Conservation (phyloP, 208 protist species). For the Jaenimonas drosophilae region DNA sequence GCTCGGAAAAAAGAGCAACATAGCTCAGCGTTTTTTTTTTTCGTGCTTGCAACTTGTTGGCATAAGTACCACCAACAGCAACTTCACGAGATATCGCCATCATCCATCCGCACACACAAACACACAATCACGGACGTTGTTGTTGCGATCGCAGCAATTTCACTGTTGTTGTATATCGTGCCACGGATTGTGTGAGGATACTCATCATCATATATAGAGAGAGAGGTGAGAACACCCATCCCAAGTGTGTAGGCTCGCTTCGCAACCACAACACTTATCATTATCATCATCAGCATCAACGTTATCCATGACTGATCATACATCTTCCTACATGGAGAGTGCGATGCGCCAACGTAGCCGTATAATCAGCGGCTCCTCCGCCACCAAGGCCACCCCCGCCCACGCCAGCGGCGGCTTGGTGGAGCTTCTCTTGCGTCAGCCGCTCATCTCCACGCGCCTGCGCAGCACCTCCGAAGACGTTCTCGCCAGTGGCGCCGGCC, state of each 20-base stretch:
- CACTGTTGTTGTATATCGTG: no score
- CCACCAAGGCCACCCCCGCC: no score
- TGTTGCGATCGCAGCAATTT: no score
- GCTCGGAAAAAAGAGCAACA: no score
- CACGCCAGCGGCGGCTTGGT: no score
- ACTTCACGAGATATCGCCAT: no score
- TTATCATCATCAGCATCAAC: neutral
- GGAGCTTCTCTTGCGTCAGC: conserved; percentile 1
- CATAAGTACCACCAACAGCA: no score
- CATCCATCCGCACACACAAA: conserved; percentile 3
- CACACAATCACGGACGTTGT: no score
- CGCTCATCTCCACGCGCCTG: neutral
- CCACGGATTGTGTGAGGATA: no score
- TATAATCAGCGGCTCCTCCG: neutral
- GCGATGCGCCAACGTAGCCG: neutral
- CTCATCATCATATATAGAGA: no score
- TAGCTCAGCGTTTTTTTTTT: conserved; percentile 1
- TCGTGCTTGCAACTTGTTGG: neutral
- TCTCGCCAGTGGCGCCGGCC: neutral
- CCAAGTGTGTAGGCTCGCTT: neutral
- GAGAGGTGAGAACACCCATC: neutral
- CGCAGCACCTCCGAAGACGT: neutral
- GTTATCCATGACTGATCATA: no score
- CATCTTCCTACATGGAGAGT: neutral
- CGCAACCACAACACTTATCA: neutral